These are phyloP conservation scores for Hamamelis virginiana DNA, from an alignment of 164 flowering plant genomes.

Conservation along the genomic window DNA sequence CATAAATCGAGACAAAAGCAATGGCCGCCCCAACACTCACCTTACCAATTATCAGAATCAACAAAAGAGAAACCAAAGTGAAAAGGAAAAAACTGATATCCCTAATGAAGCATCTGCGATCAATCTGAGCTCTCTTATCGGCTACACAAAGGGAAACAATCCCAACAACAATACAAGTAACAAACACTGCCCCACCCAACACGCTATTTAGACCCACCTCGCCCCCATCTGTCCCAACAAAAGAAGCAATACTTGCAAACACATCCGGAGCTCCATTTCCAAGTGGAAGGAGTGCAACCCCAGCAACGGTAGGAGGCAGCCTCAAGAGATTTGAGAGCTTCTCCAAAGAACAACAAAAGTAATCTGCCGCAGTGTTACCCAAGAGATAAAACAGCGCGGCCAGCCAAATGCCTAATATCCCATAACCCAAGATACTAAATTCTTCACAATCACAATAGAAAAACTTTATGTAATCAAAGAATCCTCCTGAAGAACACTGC, in stretches of 20 bases:
- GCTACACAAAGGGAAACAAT: slow-evolving; percentile 72
- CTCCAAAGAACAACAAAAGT: slow-evolving; percentile 91
- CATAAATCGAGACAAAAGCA: slow-evolving; percentile 73
- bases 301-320: slow-evolving; percentile 91
- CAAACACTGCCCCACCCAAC: slow-evolving; percentile 95
- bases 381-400: slow-evolving; percentile 78
- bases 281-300: slow-evolving; percentile 87
- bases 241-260: slow-evolving; percentile 93
- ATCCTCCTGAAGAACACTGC: slow-evolving; percentile 66
- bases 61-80: slow-evolving; percentile 48
- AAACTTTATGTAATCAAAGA: slow-evolving; percentile 64
- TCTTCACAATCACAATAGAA: slow-evolving; percentile 69
- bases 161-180: slow-evolving; percentile 86
- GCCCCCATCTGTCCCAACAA: slow-evolving; percentile 69
- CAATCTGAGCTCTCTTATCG: slow-evolving; percentile 63
- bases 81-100: slow-evolving; percentile 77
- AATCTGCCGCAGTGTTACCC: slow-evolving; percentile 97
- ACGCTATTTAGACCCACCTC: slow-evolving; percentile 96
- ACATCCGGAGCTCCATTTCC: slow-evolving; percentile 99
- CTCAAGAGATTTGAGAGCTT: slow-evolving; percentile 70
- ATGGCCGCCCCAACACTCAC: slow-evolving; percentile 63
- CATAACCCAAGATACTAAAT: slow-evolving; percentile 46
- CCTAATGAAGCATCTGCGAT: slow-evolving; percentile 71
- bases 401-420: slow-evolving; percentile 67
- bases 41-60: slow-evolving; percentile 60